These are phyloP conservation scores for Gracilaria gracilis DNA, from an alignment of 23 red algal genomes.

Conservation along the genomic window DNA sequence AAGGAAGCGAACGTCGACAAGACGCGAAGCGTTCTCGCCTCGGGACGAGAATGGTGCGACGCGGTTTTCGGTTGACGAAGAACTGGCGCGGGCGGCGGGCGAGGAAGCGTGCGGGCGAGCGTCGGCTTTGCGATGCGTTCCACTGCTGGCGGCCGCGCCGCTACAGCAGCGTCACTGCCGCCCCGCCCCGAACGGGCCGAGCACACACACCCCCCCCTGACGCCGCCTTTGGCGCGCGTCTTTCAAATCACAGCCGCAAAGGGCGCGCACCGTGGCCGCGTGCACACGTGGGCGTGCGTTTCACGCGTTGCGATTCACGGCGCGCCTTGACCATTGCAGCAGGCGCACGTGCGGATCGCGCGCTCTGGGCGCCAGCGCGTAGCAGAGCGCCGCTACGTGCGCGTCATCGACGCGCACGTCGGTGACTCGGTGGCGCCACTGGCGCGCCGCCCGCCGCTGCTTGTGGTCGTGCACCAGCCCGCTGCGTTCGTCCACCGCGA, in stretches of 20 bases:
- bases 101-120: neutral
- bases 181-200: conserved; percentile 12
- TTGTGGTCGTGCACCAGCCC: conserved; percentile 18
- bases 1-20: neutral
- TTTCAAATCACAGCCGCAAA: neutral
- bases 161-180: neutral
- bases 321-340: neutral
- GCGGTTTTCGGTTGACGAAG: conserved; percentile 21
- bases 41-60: neutral
- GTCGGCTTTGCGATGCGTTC: neutral
- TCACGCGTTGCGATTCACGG: no score
- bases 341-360: neutral
- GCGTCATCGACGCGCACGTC: neutral
- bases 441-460: neutral
- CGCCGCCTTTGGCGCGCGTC: no score
- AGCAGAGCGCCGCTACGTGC: conserved; percentile 3
- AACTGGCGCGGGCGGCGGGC: neutral
- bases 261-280: no score
- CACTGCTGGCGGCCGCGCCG: neutral
- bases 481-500: conserved; percentile 46
- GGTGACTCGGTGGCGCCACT: neutral
- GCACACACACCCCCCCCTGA: no score
- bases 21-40: neutral
- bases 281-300: neutral
- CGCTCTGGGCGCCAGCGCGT: neutral